Evolutionary conservation across 2,329 filamentous ascomycete genomes (phyloP).

Genomic region (Stachybotrys echinatus): DNA sequence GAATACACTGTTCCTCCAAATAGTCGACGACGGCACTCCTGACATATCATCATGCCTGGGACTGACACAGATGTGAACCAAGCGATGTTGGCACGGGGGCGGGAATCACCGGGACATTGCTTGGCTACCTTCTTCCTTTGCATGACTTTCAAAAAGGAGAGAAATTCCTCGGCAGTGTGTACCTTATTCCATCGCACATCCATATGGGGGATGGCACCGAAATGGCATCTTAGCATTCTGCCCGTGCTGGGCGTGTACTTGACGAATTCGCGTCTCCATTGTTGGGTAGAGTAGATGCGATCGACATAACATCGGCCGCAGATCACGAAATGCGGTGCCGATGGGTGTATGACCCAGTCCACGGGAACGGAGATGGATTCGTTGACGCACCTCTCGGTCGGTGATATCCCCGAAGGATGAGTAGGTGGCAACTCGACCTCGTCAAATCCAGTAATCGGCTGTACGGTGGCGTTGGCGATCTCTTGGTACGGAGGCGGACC

Average conservation of each 20-base stretch:
- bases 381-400: slow-evolving; percentile 1
- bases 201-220: slow-evolving; percentile 5
- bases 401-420: slow-evolving; percentile 1
- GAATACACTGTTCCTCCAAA: slow-evolving; percentile 3
- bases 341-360: slow-evolving; percentile 6
- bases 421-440: background rate
- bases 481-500: slow-evolving; percentile 4
- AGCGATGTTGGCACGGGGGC: background rate
- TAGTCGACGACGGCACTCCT: slow-evolving; percentile 2
- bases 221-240: slow-evolving; percentile 1
- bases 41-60: slow-evolving; percentile 2
- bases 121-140: slow-evolving; percentile 4
- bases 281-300: slow-evolving; percentile 2
- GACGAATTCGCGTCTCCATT: slow-evolving; percentile 5
- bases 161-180: slow-evolving; percentile 4
- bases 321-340: slow-evolving; percentile 5
- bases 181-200: slow-evolving; percentile 3
- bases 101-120: slow-evolving; percentile 1
- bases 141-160: slow-evolving; percentile 4
- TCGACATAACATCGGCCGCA: slow-evolving; percentile 5
- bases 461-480: slow-evolving; percentile 2
- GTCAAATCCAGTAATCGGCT: background rate
- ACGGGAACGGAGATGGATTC: slow-evolving; percentile 2
- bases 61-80: slow-evolving; percentile 1
- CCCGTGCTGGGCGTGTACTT: slow-evolving; percentile 2